phyloP scores from a whole-genome alignment of 495 filamentous ascomycete genomes.

The Trichoderma erinaceum region DNA sequence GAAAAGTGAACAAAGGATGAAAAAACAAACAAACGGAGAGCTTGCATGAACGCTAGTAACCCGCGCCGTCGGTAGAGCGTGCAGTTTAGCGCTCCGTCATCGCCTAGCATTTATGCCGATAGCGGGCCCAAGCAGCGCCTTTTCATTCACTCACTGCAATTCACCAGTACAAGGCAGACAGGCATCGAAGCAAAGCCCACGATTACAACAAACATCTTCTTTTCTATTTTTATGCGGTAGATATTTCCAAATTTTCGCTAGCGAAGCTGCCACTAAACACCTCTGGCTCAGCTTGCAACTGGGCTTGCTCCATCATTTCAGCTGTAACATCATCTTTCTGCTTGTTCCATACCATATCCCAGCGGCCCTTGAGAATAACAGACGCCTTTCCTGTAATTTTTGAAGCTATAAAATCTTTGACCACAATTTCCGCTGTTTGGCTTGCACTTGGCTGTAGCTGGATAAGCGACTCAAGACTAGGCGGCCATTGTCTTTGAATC shows the following conservation, averaged over 20 bases:
- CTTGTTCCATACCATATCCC: conserved; percentile 27
- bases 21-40: too few species aligned
- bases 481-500: conserved; percentile 41
- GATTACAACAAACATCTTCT: background rate
- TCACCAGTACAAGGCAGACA: too few species aligned
- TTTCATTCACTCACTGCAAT: too few species aligned
- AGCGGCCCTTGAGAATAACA: conserved; percentile 27
- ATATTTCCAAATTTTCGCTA: background rate
- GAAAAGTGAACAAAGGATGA: background rate
- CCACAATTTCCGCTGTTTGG: conserved; percentile 23
- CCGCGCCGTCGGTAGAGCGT: too few species aligned
- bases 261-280: background rate
- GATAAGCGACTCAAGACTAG: conserved; percentile 36
- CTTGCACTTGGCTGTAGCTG: conserved; percentile 33
- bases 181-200: background rate
- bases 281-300: background rate
- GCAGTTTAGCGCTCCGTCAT: background rate
- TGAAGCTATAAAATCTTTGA: conserved; percentile 25
- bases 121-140: too few species aligned
- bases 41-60: too few species aligned
- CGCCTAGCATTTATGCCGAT: too few species aligned
- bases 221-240: background rate
- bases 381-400: conserved; percentile 23
- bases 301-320: conserved; percentile 23
- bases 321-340: conserved; percentile 24